Percentiles rank a stretch among this genome's conserved stretches.
phyloP scores from a whole-genome alignment of 208 protist species.

The Herpetomonas muscarum region DNA sequence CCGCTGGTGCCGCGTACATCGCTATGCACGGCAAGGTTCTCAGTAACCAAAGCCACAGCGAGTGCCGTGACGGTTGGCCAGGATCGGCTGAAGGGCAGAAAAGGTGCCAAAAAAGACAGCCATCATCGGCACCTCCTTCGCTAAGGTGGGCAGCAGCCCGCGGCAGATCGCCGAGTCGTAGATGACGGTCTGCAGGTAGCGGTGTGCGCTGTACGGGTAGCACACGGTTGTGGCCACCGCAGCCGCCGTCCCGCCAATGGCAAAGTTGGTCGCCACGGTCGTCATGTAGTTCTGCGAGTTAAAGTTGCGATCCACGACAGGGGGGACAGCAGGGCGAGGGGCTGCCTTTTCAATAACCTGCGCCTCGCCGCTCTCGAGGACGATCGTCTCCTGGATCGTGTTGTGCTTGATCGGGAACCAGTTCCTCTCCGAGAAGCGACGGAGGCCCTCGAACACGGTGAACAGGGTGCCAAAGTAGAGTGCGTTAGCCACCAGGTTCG shows the following conservation, averaged over 20 bases:
- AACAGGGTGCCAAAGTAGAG: constrained; percentile 86
- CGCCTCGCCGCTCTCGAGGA: constrained; percentile 9
- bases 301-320: constrained; percentile 40
- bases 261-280: constrained; percentile 53
- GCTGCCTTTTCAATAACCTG: constrained; percentile 5
- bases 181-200: constrained; percentile 89
- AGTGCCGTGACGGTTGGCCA: constrained; percentile 71
- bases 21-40: no score
- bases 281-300: constrained; percentile 54
- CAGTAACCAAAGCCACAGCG: constrained; percentile 88
- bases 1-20: no score
- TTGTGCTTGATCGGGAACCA: constrained; percentile 25
- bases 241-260: constrained; percentile 71
- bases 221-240: constrained; percentile 80
- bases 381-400: background rate
- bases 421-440: constrained; percentile 83
- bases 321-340: background rate
- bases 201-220: constrained; percentile 82
- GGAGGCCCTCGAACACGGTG: constrained; percentile 84
- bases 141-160: constrained; percentile 61
- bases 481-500: constrained; percentile 80
- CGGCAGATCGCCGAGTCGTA: constrained; percentile 88
- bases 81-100: constrained; percentile 68
- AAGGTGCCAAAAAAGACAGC: constrained; percentile 79
- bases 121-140: constrained; percentile 90